Evolutionary conservation across 768 basidiomycete genomes (phyloP).

Genomic region (Tubosaeta sp.): DNA sequence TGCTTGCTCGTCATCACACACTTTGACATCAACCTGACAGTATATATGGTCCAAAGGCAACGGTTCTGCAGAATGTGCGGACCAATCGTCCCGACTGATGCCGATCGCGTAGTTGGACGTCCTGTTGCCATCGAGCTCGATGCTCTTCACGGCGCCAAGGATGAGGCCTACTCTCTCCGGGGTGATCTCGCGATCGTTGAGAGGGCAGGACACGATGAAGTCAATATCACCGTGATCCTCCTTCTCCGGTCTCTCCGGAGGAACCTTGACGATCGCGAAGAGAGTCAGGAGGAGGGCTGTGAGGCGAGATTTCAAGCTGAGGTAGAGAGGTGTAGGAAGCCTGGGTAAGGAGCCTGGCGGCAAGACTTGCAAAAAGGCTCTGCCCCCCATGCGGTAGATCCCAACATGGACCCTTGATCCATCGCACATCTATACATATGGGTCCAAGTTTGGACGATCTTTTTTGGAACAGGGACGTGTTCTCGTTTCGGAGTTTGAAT

Average conservation of each 20-base stretch:
- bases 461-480: neutral
- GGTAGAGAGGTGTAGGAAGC: slow-evolving; percentile 53
- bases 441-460: slow-evolving; percentile 14
- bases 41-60: slow-evolving; percentile 16
- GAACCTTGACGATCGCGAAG: slow-evolving; percentile 50
- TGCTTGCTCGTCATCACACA: slow-evolving; percentile 48
- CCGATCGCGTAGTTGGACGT: slow-evolving; percentile 64
- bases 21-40: slow-evolving; percentile 60
- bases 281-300: slow-evolving; percentile 38
- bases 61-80: slow-evolving; percentile 2
- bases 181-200: slow-evolving; percentile 21
- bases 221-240: slow-evolving; percentile 66
- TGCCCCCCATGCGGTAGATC: slow-evolving; percentile 56
- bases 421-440: neutral
- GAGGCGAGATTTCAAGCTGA: slow-evolving; percentile 44
- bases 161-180: slow-evolving; percentile 35
- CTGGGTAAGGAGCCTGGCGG: slow-evolving; percentile 52
- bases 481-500: neutral
- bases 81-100: slow-evolving; percentile 39
- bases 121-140: slow-evolving; percentile 46
- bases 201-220: slow-evolving; percentile 53
- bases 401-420: neutral
- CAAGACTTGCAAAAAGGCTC: slow-evolving; percentile 51
- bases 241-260: slow-evolving; percentile 64
- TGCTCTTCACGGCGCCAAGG: slow-evolving; percentile 46